phyloP scores from a whole-genome alignment of 257 asterid genomes.

The Solanum tarapatanum region DNA sequence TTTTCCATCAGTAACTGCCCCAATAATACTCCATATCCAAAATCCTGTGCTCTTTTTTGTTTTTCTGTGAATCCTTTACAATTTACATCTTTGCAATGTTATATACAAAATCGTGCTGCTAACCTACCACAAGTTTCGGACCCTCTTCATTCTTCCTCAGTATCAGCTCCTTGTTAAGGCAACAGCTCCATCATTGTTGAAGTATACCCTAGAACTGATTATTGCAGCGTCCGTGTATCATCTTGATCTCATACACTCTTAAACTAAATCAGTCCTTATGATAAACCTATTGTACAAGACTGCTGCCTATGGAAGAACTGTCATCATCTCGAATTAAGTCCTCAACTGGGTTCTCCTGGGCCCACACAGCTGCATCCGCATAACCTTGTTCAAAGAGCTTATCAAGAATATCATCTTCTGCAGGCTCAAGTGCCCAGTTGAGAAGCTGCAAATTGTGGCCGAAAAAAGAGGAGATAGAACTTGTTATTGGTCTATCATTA shows the following conservation, averaged over 20 bases:
- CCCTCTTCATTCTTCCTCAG: neutral
- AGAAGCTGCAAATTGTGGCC: slow-evolving; percentile 41
- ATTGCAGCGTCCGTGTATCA: neutral
- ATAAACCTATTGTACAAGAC: slow-evolving; percentile 3
- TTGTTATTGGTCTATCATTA: neutral
- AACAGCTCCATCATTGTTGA: neutral
- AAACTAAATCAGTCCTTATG: neutral
- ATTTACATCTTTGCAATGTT: neutral
- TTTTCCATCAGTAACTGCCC: neutral
- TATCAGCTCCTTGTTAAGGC: neutral
- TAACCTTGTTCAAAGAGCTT: slow-evolving; percentile 72
- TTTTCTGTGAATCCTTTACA: neutral
- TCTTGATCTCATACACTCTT: neutral
- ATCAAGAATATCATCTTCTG: slow-evolving; percentile 73
- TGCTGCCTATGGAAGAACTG: slow-evolving; percentile 12
- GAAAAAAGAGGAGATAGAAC: neutral
- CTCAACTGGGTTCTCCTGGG: slow-evolving; percentile 57
- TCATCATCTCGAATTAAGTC: slow-evolving; percentile 42
- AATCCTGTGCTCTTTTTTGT: neutral
- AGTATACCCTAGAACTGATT: neutral
- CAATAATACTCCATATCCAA: neutral
- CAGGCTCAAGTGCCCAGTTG: slow-evolving; percentile 99
- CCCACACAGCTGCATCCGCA: slow-evolving; percentile 79
- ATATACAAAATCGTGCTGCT: neutral
- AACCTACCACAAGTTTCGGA: neutral